Evolutionary conservation across 495 filamentous ascomycete species (phyloP).

Genomic region (Jackrogersella minutella): DNA sequence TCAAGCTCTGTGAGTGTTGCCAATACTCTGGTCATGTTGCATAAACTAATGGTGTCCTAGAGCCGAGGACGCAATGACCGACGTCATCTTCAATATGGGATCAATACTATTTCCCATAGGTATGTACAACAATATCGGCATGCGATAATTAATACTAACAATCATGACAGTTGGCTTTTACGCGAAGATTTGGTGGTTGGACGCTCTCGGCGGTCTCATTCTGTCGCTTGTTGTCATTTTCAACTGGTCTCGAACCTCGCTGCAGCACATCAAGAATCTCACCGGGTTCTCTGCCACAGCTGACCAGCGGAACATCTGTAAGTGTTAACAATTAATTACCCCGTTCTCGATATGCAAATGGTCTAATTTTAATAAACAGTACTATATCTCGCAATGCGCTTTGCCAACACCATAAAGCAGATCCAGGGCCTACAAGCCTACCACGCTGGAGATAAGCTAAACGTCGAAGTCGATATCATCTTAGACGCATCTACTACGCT

Average conservation of each 20-base stretch:
- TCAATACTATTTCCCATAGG: constrained; percentile 84
- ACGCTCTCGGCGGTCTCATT: constrained; percentile 82
- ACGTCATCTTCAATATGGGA: constrained; percentile 90
- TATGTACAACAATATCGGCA: constrained; percentile 52
- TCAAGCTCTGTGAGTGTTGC: constrained; percentile 72
- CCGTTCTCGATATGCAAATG: neutral
- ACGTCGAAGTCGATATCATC: constrained; percentile 81
- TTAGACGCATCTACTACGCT: constrained; percentile 80
- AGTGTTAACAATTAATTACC: constrained; percentile 12
- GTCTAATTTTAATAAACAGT: constrained; percentile 51
- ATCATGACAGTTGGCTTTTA: constrained; percentile 71
- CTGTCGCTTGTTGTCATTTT: constrained; percentile 84
- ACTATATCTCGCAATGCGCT: constrained; percentile 92
- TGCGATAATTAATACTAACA: neutral
- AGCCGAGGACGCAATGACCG: constrained; percentile 52
- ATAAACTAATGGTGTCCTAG: constrained; percentile 54
- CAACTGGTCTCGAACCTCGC: constrained; percentile 81
- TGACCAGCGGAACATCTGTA: constrained; percentile 78
- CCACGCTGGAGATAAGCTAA: constrained; percentile 87
- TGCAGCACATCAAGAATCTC: constrained; percentile 82
- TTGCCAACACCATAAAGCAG: constrained; percentile 85
- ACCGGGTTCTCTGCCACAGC: constrained; percentile 82
- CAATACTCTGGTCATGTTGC: neutral
- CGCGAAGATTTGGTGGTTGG: constrained; percentile 82
- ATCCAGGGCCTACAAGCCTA: constrained; percentile 91